Evolutionary conservation across 2,329 filamentous ascomycete genomes (phyloP).

Genomic region (Aaosphaeria pasadenensis): DNA sequence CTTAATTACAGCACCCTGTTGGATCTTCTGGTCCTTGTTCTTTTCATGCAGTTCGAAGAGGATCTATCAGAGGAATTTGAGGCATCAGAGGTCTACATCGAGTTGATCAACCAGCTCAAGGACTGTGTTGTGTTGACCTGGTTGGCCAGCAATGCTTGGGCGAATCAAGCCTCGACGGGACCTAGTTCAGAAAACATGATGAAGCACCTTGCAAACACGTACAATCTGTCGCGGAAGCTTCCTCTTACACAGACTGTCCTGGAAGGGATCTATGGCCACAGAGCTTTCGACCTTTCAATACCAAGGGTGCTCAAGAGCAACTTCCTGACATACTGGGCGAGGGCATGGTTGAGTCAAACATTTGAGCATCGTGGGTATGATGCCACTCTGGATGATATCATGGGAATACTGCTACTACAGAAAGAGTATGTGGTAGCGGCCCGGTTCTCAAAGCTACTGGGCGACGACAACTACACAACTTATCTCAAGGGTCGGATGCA

Average conservation of each 20-base stretch:
- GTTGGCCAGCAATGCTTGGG: conserved; percentile 33
- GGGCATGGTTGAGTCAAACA: conserved; percentile 42
- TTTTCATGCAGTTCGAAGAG: conserved; percentile 79
- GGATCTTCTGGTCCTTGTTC: conserved; percentile 76
- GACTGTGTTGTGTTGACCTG: conserved; percentile 35
- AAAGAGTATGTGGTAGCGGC: conserved; percentile 51
- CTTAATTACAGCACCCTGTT: conserved; percentile 72
- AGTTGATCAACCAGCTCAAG: conserved; percentile 52
- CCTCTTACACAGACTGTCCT: conserved; percentile 35
- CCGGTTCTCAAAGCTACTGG: conserved; percentile 65
- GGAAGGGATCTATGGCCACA: conserved; percentile 31
- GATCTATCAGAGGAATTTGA: conserved; percentile 68
- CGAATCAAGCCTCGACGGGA: conserved; percentile 26
- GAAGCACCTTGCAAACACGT: conserved; percentile 19
- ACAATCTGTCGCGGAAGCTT: conserved; percentile 22
- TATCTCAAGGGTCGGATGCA: conserved; percentile 84
- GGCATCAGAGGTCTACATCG: conserved; percentile 58
- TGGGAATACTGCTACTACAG: conserved; percentile 44
- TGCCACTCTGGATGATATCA: conserved; percentile 39
- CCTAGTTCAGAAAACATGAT: conserved; percentile 22
- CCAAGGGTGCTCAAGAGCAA: conserved; percentile 23
- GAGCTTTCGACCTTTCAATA: conserved; percentile 28
- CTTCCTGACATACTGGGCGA: conserved; percentile 46
- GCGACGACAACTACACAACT: conserved; percentile 56
- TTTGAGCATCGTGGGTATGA: conserved; percentile 36